Evolutionary conservation across 805 yeast genomes (phyloP).

Genomic region (Myxozyma neglecta): DNA sequence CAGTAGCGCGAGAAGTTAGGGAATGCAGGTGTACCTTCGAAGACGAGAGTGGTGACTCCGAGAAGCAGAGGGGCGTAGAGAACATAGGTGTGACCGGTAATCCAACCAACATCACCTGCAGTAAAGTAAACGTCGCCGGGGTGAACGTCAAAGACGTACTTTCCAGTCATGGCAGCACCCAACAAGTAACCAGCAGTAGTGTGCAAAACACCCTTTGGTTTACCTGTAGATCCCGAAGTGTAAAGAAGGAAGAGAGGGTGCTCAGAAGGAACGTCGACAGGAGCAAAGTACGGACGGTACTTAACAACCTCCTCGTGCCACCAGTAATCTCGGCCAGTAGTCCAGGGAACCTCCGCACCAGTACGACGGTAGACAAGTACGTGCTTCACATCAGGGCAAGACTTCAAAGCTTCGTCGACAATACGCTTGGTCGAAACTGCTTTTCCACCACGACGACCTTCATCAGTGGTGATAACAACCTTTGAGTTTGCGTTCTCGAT

Average conservation of each 20-base stretch:
- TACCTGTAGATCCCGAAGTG: conserved; percentile 97
- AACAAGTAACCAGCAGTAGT: conserved; percentile 90
- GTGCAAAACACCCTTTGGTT: conserved; percentile 98
- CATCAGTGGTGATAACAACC: conserved; percentile 91
- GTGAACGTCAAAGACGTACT: conserved; percentile 90
- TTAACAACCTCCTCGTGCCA: conserved; percentile 89
- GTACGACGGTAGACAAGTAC: conserved; percentile 89
- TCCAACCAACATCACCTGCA: conserved; percentile 99
- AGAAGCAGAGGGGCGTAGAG: conserved; percentile 86
- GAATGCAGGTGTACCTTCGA: conserved; percentile 97
- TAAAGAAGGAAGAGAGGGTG: conserved; percentile 94
- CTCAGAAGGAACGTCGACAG: conserved; percentile 83
- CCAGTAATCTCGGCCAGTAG: conserved; percentile 82
- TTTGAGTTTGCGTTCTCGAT: conserved; percentile 82
- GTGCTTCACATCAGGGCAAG: conserved; percentile 68
- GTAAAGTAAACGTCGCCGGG: conserved; percentile 86
- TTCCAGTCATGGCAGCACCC: conserved; percentile 89
- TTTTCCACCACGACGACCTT: conserved; percentile 94
- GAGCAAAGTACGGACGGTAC: conserved; percentile 83
- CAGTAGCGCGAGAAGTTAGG: conserved; percentile 95
- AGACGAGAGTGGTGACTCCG: conserved; percentile 90
- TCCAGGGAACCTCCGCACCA: conserved; percentile 71
- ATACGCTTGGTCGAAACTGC: conserved; percentile 87
- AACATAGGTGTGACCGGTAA: conserved; percentile 96
- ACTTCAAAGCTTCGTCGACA: conserved; percentile 87